Base-by-base conservation (phyloP, 2,329 filamentous ascomycete species). In the Plenodomus lindquistii region DNA sequence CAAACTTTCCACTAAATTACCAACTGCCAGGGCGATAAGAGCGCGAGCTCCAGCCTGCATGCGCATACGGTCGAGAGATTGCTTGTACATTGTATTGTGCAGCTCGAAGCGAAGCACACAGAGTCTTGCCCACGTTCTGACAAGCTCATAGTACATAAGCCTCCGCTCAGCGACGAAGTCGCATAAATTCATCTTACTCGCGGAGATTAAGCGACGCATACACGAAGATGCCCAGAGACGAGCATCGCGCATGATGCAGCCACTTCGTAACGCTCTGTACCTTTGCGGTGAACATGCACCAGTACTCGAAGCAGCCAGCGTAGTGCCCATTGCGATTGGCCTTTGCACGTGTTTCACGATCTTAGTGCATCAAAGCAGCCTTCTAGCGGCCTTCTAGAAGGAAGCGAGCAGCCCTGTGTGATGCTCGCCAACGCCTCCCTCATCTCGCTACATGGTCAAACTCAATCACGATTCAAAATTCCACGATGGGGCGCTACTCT, bases 361-460 rank as follows among this genome's bases (percentile, higher is more conserved):
- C 5, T 44, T 65, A 66, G 60, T 15, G 27, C 27, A 13, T 31
- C 27, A 31, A 31, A 31, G 27, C 43, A 47, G 29, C 50, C 55
- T 67, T 68, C 65, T 66, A 67, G 62, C 57, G 55, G 46, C 48
- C 45, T 66, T 65, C 63, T 43, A 62, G 63, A 65, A 63, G 15
- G 31, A 31, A 31, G 27, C 6, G 27, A 8, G 27, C 22, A 41
- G 47, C 51, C 52, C 44, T 56, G 48, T 40, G 9, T 48, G 39
- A 54, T 60, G 34, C 55, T 65, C 64, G 57, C 62, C 65, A 55
- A 57, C 48, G 24, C 52, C 56, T 58, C 27, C n/a, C n/a, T 63
- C 54, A 66, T 63, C 36, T 65, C 59, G 57, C 54, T 58, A 49
- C 40, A 42, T 34, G 35, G 16, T 38, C 19, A 41, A 39, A 46